phyloP scores from a whole-genome alignment of 805 yeast genomes.

The Grigorovia humatica region DNA sequence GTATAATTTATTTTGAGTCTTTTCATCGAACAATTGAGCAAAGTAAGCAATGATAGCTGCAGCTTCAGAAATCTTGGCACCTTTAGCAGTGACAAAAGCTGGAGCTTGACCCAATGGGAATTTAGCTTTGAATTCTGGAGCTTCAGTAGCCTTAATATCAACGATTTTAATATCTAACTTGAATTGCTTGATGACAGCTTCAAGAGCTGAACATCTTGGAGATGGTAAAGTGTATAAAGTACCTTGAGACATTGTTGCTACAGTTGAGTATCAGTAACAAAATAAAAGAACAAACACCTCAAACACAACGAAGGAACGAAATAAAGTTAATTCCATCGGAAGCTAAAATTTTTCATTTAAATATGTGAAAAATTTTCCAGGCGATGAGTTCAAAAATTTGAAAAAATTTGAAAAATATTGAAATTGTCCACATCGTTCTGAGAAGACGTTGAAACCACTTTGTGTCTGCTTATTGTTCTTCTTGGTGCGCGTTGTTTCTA shows the following conservation, averaged over 20 bases:
- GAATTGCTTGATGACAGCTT: conserved; percentile 46
- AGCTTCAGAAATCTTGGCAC: conserved; percentile 59
- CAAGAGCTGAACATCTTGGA: conserved; percentile 24
- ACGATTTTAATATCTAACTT: conserved; percentile 49
- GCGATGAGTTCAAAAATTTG: background rate
- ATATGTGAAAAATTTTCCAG: background rate
- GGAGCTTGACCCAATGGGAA: conserved; percentile 63
- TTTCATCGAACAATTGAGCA: conserved; percentile 23
- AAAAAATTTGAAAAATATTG: background rate
- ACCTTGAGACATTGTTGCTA: conserved; percentile 50
- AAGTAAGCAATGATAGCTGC: conserved; percentile 34
- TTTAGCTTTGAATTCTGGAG: conserved; percentile 29
- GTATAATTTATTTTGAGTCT: conserved; percentile 32
- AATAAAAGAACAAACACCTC: background rate
- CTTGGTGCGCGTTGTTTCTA: too few relatives aligned
- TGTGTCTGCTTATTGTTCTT: background rate
- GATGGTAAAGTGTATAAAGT: conserved; percentile 39
- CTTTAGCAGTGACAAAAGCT: conserved; percentile 63
- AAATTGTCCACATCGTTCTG: too few relatives aligned
- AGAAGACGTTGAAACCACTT: background rate
- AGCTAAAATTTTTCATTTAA: background rate
- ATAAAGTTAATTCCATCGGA: background rate
- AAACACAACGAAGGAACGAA: background rate
- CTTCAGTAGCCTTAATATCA: conserved; percentile 28
- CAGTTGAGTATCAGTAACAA: conserved; percentile 2